Evolutionary conservation across 2,329 filamentous ascomycete genomes (phyloP), one percentile per base, ranked within the genome.

Genomic region (Neoarthrinium moseri): DNA sequence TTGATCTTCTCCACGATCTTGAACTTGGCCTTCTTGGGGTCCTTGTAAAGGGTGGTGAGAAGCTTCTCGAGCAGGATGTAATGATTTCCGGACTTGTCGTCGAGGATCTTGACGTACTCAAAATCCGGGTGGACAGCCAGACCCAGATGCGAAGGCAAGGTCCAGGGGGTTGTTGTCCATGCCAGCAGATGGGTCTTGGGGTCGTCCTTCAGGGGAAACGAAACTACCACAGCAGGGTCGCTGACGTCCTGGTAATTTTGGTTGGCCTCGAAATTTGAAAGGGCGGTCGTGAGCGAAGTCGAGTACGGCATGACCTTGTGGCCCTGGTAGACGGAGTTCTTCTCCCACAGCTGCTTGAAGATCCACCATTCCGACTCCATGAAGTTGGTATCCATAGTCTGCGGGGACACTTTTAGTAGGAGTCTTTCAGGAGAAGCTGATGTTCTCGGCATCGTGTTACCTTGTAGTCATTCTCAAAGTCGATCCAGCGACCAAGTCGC

Each of bases 281-380:
- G 75, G 5, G 91, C 87, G 3, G 91, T 96, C 46, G 87, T 91
- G 60, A 96, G 79, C 13, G 86, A 90, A 2, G 91, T 96, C 23
- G 90, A 96, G 68, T 94, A 97, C 11, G 92, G 92, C 89, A 97
- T 94, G 51, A 97, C 90, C 61, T 86, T 84, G 68, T 94, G 88
- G 34, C 90, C 91, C 56, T 90, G 87, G 66, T 96, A 97, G 45
- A 96, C 90, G 51, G 87, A 77, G 46, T 84, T 88, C 70, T 96
- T 95, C 57, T 95, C 88, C 65, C 89, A 95, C 20, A 96, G 77
- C 64, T 92, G 83, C 73, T 94, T 95, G 75, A 96, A 96, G 15
- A 94, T 87, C 91, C 92, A 96, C 92, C 92, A 97, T 54, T 89
- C 83, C 0, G 87, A 87, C 72, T 96, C 92, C 92, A 96, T 97